Evolutionary conservation across 129 eudicot species (phyloP), one percentile per base, ranked within the genome.

Genomic region (Scalesia atractyloides): DNA sequence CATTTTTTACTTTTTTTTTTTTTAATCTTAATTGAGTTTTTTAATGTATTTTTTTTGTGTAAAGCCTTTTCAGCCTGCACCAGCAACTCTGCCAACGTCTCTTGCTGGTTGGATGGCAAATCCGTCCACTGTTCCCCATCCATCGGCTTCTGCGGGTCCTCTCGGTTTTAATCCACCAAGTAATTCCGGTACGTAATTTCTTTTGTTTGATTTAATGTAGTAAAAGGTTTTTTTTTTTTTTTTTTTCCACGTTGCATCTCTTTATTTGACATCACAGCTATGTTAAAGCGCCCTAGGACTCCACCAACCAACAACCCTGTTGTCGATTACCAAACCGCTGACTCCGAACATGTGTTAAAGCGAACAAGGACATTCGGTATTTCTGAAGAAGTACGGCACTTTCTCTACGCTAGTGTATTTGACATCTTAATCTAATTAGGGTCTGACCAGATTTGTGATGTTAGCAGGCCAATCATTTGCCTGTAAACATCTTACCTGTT

Each of bases 31-130:
- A 18, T 13, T 7, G 48, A 20, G 17, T 51, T 17, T 14, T 47
- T 9, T 78, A 47, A 76, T 10, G n/a, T 37, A 65, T 13, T 30
- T 43, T 41, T 58, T 69, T 41, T 64, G 57, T 26, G 46, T 80
- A n/a, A 66, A 91, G 97, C 97, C 96, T 70, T 91, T 88, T 76
- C 97, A 88, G 82, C 86, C 84, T 48, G 79, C 88, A 77, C 97
- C 86, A 56, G 85, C 90, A 60, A 77, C 96, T 60, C 58, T 91
- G 79, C 85, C 88, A 16, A 78, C 96, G 63, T 75, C 96, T 70
- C 88, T 86, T 58, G 90, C 96, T 58, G 97, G 96, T 30, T 91
- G 96, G 97, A 88, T 91, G 90, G 85, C 96, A 17, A 91, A 88
- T 77, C 88, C 97, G 1, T 84, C 97, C 44, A 63, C 89, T 11